Base-by-base conservation (phyloP, 306 rosid genomes). In the Trifolium fragiferum region DNA sequence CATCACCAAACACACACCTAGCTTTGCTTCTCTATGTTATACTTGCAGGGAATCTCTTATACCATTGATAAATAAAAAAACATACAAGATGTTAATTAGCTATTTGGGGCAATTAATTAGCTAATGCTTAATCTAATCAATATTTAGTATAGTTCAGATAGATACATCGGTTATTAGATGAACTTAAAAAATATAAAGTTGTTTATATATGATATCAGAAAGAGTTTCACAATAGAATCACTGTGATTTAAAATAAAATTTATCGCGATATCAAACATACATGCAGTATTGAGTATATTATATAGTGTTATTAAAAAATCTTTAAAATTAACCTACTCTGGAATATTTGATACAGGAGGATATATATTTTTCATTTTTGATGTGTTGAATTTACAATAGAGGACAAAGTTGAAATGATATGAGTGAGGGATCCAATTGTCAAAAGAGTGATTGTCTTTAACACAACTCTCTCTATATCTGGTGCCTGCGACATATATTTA, bases 21-120 rank as follows among this genome's bases (percentile, higher is more conserved):
- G 63, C 35, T 69, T 54, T 23, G 63, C 35, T 62, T 53, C 68
- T 73, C 27, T 54, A 40, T 54, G 50, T 20, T 40, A 50, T 4
- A 5, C 1, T 13, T 41, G 54, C 54, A 43, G 32, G 78, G 78
- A 79, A 72, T 72, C 78, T 72, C 74, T 78, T 78, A 14, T 65
- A 23, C 71, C 51, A 55, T 0, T 27, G 5, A 27, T 3, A 27
- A 27, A 3, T n/a, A n/a, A n/a, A n/a, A n/a, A n/a, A n/a, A n/a
- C n/a, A n/a, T n/a, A n/a, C n/a, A n/a, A n/a, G n/a, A n/a, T 23
- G 25, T 23, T 23, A 23, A 23, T 23, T 25, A 25, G 30, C 78
- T 68, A 63, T 71, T 78, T 71, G 15, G 53, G 66, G 77, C 40
- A 70, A 78, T n/a, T 19, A 47, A 70, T 49, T 47, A 61, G 35